Evolutionary conservation across 306 rosid species (phyloP).

Genomic region (Cucurbita maxima): DNA sequence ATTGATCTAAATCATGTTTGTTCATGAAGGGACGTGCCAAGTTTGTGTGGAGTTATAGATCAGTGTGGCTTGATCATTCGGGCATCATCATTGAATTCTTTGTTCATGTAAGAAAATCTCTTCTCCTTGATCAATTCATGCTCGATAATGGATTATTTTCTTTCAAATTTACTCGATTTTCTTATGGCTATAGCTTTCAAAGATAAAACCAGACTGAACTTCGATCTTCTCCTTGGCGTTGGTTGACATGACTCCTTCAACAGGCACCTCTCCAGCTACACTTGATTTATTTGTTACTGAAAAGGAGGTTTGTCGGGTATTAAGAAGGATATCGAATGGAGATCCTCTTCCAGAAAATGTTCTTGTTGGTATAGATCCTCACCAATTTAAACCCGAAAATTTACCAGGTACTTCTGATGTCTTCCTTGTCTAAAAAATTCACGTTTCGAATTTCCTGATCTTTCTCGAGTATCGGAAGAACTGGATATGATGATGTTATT

Average conservation of each 20-base stretch:
- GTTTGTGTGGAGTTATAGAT: neutral
- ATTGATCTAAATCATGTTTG: neutral
- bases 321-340: slow-evolving; percentile 7
- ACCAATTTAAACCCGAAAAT: neutral
- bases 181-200: neutral
- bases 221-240: neutral
- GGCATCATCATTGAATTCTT: neutral
- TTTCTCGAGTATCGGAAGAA: neutral
- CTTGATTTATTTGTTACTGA: neutral
- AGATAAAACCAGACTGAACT: neutral
- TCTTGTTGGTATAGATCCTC: slow-evolving; percentile 14
- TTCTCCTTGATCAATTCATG: neutral
- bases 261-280: neutral
- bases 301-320: neutral
- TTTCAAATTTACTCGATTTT: neutral
- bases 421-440: neutral
- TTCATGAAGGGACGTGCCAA: neutral
- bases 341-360: slow-evolving; percentile 21
- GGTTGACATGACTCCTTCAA: slow-evolving; percentile 12
- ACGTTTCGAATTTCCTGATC: neutral
- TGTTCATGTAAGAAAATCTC: neutral
- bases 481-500: neutral
- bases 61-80: neutral
- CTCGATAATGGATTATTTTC: neutral
- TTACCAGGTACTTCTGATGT: slow-evolving; percentile 19